Evolutionary conservation across 768 basidiomycete species (phyloP).

Genomic region (Daedaleopsis nitida): DNA sequence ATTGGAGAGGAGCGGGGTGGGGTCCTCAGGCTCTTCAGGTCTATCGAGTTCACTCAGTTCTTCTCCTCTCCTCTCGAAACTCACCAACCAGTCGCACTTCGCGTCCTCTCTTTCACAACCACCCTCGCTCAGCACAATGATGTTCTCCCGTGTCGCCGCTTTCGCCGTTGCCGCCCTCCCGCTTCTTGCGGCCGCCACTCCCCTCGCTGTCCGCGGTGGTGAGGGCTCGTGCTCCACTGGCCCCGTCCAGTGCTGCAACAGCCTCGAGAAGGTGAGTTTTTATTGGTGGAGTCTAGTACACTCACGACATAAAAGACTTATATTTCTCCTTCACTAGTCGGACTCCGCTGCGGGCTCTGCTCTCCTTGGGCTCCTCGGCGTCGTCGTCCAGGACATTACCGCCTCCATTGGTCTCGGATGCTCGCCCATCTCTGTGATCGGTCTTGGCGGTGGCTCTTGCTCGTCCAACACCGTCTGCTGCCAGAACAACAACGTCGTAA

Average conservation of each 20-base stretch:
- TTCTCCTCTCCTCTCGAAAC: background rate
- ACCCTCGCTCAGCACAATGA: background rate
- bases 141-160: slow-evolving; percentile 15
- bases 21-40: background rate
- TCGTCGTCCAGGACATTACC: slow-evolving; percentile 22
- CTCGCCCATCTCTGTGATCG: slow-evolving; percentile 27
- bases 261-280: slow-evolving; percentile 4
- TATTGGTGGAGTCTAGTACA: no score
- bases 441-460: slow-evolving; percentile 25
- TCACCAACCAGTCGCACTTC: background rate
- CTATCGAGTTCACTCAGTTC: no score
- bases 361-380: slow-evolving; percentile 25
- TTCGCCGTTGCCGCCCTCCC: slow-evolving; percentile 15
- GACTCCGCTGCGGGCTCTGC: slow-evolving; percentile 8
- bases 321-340: no score
- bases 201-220: slow-evolving; percentile 9
- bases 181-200: slow-evolving; percentile 25
- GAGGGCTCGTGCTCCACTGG: slow-evolving; percentile 15
- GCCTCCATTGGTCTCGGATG: slow-evolving; percentile 29
- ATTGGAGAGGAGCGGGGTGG: no score
- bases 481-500: slow-evolving; percentile 27
- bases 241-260: slow-evolving; percentile 17
- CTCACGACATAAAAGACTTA: no score
- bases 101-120: background rate
- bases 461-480: slow-evolving; percentile 28